Conservation (phyloP, 768 basidiomycete species). For the Tephrocybe rancida region DNA sequence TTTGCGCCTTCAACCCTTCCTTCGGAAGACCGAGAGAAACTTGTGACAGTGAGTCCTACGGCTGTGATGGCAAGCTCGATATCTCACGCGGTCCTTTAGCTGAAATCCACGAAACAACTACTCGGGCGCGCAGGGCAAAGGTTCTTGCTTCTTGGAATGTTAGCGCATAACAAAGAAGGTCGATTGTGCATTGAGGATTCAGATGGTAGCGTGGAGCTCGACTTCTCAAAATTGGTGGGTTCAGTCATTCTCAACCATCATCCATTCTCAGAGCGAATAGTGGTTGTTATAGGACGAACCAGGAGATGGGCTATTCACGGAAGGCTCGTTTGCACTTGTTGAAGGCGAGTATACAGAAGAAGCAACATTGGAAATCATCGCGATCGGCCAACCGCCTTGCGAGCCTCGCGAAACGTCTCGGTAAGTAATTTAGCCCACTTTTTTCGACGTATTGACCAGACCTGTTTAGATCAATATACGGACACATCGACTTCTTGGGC, state of each 20-base stretch:
- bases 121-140: conserved; percentile 87
- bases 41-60: conserved; percentile 72
- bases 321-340: conserved; percentile 92
- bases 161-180: conserved; percentile 88
- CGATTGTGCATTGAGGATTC: conserved; percentile 90
- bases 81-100: conserved; percentile 39
- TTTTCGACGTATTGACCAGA: conserved; percentile 10
- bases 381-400: conserved; percentile 97
- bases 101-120: conserved; percentile 95
- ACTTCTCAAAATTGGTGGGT: conserved; percentile 83
- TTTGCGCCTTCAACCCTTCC: conserved; percentile 95
- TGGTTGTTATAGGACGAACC: conserved; percentile 66
- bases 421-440: conserved; percentile 36
- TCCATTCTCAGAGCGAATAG: conserved; percentile 20
- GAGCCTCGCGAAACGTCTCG: conserved; percentile 85
- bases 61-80: not conserved
- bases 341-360: conserved; percentile 98
- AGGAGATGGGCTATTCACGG: conserved; percentile 94
- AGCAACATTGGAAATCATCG: conserved; percentile 83
- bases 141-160: conserved; percentile 93
- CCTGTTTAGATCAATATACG: conserved; percentile 78
- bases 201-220: conserved; percentile 87
- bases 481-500: conserved; percentile 97
- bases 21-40: conserved; percentile 81
- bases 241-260: conserved; percentile 2